These are phyloP conservation scores for Candolleomyces aberdarensis DNA, from an alignment of 768 basidiomycete genomes.

Conservation along the genomic window DNA sequence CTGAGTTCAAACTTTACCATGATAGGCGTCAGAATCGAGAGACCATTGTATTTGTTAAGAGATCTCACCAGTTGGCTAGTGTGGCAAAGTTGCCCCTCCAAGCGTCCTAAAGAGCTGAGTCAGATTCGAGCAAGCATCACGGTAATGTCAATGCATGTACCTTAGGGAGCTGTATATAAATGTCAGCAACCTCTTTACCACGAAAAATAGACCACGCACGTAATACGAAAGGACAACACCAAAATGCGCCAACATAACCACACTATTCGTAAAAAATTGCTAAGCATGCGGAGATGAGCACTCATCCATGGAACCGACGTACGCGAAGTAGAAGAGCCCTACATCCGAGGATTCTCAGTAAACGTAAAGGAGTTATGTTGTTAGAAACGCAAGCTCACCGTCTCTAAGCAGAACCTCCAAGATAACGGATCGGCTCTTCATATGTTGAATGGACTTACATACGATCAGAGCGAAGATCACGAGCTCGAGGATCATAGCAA, in stretches of 20 bases:
- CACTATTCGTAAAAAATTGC: not conserved
- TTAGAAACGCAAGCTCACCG: constrained; percentile 25
- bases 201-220: not conserved
- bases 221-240: constrained; percentile 7
- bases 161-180: not conserved
- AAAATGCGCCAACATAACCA: constrained; percentile 7
- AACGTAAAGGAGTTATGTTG: not conserved
- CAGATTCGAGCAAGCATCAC: constrained; percentile 9
- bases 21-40: not conserved
- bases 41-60: constrained; percentile 12
- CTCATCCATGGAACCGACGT: constrained; percentile 30
- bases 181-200: not conserved
- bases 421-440: constrained; percentile 18
- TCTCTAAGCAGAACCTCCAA: constrained; percentile 36
- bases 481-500: constrained; percentile 33
- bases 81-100: constrained; percentile 8
- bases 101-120: constrained; percentile 8
- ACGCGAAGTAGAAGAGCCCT: constrained; percentile 1
- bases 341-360: not conserved
- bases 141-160: constrained; percentile 9
- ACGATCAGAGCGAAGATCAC: constrained; percentile 39
- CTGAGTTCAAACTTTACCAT: constrained; percentile 1
- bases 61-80: constrained; percentile 12
- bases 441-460: constrained; percentile 29
- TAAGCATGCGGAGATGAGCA: too few relatives aligned